Base-by-base conservation (phyloP, 2,329 filamentous ascomycete genomes). In the Zasmidium angulare region DNA sequence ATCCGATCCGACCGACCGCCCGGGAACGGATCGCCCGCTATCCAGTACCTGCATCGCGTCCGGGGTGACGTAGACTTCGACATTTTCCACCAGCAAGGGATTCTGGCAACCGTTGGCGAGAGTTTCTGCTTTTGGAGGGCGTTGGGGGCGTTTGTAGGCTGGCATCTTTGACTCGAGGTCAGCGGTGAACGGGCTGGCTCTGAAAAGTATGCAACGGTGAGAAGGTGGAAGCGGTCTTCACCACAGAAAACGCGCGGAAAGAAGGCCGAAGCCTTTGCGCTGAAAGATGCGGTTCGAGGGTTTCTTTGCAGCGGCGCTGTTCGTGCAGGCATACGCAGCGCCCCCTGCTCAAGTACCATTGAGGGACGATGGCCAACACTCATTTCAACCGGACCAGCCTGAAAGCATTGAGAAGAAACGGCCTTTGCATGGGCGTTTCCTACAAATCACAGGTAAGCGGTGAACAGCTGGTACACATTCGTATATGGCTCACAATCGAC, bases 391-490 rank as follows among this genome's bases (percentile, higher is more conserved):
- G 26, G 58, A 29, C 11, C 46, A 47, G 20, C 21, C 47, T 10
- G 51, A 36, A 9, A 46, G 55, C 10, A 26, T 54, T 6, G 53
- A 55, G 50, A 64, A 62, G 64, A 61, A 64, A 51, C 60, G 66
- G 2, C 60, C 61, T 14, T 69, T 79, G 55, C 75, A 75, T 52
- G 92, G 92, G 64, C 86, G 85, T 72, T 96, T 96, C 78, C 81
- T 96, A 71, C 92, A 96, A 76, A 90, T 96, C 68, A 95, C 91
- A 77, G 92, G 91, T 93, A 79, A 63, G 82, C n/a, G 51, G 43
- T 17, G 60, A 58, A 56, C 58, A 53, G 53, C 59, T 53, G 59
- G 54, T n/a, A 19, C n/a, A 4, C n/a, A 19, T 3, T 19, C 11
- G n/a, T 19, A 65, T 53, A 56, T 60, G 46, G 36, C 53, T 48